phyloP scores from a whole-genome alignment of 176 grass and related monocot species.

The Musa beccarii region DNA sequence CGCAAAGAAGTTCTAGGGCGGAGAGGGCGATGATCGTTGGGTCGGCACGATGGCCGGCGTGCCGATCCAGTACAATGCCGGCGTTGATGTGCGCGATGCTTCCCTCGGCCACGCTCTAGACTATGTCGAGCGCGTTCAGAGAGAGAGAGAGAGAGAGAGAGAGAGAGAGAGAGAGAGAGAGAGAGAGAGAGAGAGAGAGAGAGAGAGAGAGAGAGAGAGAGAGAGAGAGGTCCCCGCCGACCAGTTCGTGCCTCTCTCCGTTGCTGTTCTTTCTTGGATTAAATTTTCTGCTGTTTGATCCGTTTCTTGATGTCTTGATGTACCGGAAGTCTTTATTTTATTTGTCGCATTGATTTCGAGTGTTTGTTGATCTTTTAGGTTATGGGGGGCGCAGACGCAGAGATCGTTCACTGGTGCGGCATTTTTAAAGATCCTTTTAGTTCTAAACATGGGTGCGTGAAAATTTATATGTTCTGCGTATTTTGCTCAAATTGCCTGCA shows the following conservation, averaged over 20 bases:
- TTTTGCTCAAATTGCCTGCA: too few species aligned
- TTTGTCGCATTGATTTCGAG: neutral
- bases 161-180: conserved; percentile 37
- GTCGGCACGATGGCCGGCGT: conserved; percentile 30
- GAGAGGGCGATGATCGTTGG: conserved; percentile 49
- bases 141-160: conserved; percentile 34
- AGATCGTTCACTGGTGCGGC: conserved; percentile 48
- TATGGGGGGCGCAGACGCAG: conserved; percentile 97
- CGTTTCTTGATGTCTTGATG: too few species aligned
- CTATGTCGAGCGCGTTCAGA: conserved; percentile 57
- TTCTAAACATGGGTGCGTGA: too few species aligned
- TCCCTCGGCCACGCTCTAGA: conserved; percentile 33
- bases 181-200: conserved; percentile 34
- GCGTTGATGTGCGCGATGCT: conserved; percentile 30
- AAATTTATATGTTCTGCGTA: too few species aligned
- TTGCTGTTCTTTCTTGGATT: neutral
- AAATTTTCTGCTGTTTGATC: too few species aligned
- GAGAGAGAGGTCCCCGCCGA: conserved; percentile 64
- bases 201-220: conserved; percentile 45
- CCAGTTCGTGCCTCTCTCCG: conserved; percentile 32
- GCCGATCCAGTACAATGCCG: conserved; percentile 19
- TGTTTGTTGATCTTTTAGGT: conserved; percentile 26
- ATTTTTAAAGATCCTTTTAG: neutral
- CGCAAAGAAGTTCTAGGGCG: neutral
- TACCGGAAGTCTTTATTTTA: too few species aligned